phyloP scores from a whole-genome alignment of 768 basidiomycete genomes.

The Calocybe cyanea region DNA sequence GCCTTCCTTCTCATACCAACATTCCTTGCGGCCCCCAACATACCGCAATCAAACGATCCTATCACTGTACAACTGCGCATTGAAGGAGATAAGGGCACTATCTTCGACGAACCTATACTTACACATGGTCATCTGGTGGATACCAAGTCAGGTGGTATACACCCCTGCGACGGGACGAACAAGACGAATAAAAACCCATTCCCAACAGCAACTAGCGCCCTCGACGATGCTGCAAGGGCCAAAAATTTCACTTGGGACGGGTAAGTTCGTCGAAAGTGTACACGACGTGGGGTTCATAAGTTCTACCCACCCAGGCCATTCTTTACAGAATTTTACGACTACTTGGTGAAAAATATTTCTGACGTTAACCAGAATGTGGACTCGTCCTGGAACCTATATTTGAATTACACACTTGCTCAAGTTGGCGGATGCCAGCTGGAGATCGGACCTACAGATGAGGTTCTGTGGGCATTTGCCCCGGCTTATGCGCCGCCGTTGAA shows the following conservation, averaged over 20 bases:
- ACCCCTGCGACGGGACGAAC: conserved; percentile 45
- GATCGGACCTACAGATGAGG: too few relatives aligned
- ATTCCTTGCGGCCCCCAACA: too few relatives aligned
- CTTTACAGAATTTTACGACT: conserved; percentile 36
- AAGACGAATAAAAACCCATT: conserved; percentile 30
- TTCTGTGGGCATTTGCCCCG: too few relatives aligned
- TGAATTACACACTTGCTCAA: too few relatives aligned
- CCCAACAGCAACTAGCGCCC: conserved; percentile 39
- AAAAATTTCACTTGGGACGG: conserved; percentile 36
- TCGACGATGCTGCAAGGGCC: conserved; percentile 35
- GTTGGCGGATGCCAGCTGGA: too few relatives aligned
- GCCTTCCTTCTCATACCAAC: too few relatives aligned
- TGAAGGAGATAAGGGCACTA: conserved; percentile 33
- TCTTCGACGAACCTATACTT: conserved; percentile 34
- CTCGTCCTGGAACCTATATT: too few relatives aligned
- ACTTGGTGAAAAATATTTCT: too few relatives aligned
- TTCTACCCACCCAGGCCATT: conserved; percentile 23
- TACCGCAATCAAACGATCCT: too few relatives aligned
- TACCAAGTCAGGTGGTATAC: conserved; percentile 31
- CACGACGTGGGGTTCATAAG: not conserved
- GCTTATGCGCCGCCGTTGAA: too few relatives aligned
- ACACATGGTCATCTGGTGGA: conserved; percentile 40
- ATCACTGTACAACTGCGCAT: conserved; percentile 37
- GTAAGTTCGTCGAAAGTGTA: conserved; percentile 14
- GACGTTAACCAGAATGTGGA: too few relatives aligned